Base-by-base conservation (phyloP, 441 rosid genomes). In the Manihot esculenta region DNA sequence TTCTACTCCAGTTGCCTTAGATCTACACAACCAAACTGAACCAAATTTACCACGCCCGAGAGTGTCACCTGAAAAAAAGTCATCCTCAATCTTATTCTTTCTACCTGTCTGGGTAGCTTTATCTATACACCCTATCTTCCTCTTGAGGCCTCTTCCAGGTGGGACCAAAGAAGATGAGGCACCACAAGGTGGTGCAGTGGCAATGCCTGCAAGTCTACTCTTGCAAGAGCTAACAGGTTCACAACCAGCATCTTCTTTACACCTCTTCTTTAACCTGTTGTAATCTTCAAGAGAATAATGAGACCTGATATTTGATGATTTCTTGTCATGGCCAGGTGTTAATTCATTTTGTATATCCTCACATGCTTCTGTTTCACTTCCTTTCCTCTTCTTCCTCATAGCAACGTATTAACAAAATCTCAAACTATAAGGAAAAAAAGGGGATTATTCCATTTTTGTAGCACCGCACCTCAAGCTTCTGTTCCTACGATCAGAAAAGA, bases 321-420 rank as follows among this genome's bases (percentile, higher is more conserved):
- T 78, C 13, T 84, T 79, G 48, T 79, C 91, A 70, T 49, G 76
- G 10, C 77, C 59, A 14, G 80, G 70, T 59, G 74, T 66, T 3
- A 77, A 66, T 64, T 82, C 83, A 53, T 84, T 85, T 2, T 58
- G 81, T 50, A 72, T 57, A 70, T 79, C 72, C 10, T 79, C 75
- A 58, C 72, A 70, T 2, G 70, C 80, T 69, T 87, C 91, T 14
- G 89, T 70, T 71, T 86, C 95, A 79, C 87, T 88, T 23, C 94
- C 99, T 87, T 94, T 94, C 80, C 99, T 85, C 80, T 92, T 94
- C 88, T 85, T 92, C 93, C 94, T 92, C 97, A 94, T 94, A 79
- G 81, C 83, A 77, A 54, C 84, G 66, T 70, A 38, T 38, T 38
- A 38, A 9, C 9, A 38, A 38, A 38, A 38, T 38, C 42, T 38